A percentile compares a stretch with the other conserved stretches of the same genome.
These are phyloP conservation scores for Amaranthus hypochondriacus DNA, from an alignment of 148 eudicot genomes.

Conservation along the genomic window DNA sequence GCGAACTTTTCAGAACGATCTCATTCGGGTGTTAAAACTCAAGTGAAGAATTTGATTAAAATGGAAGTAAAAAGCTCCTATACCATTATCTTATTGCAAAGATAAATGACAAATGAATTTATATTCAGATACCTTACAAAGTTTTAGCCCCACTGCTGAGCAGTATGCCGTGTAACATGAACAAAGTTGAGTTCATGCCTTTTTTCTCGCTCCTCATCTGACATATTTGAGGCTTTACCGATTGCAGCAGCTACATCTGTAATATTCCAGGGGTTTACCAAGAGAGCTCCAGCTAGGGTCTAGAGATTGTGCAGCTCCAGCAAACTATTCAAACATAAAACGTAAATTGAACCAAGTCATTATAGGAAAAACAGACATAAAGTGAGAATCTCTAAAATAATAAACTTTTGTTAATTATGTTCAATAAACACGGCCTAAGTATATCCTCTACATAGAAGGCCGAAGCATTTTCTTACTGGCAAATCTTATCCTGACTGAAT, in stretches of 20 bases:
- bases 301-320: constrained; percentile 98
- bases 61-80: too few species aligned
- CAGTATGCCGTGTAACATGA: constrained; percentile 85
- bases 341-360: background rate
- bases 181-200: constrained; percentile 66
- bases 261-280: constrained; percentile 95
- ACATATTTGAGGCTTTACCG: constrained; percentile 82
- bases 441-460: background rate
- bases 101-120: background rate
- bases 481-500: background rate
- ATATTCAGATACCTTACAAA: constrained; percentile 68
- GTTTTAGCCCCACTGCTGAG: constrained; percentile 97
- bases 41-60: background rate
- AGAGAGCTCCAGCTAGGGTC: constrained; percentile 81
- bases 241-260: constrained; percentile 88
- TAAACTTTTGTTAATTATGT: too few species aligned
- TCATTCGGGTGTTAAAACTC: background rate
- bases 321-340: constrained; percentile 50
- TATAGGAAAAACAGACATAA: background rate
- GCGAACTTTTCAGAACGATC: background rate
- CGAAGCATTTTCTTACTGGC: background rate
- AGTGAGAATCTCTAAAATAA: background rate
- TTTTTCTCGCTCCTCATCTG: constrained; percentile 86
- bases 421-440: background rate
- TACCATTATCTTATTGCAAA: background rate